Conservation (phyloP, 179 eudicot genomes). For the Gypsophila paniculata region DNA sequence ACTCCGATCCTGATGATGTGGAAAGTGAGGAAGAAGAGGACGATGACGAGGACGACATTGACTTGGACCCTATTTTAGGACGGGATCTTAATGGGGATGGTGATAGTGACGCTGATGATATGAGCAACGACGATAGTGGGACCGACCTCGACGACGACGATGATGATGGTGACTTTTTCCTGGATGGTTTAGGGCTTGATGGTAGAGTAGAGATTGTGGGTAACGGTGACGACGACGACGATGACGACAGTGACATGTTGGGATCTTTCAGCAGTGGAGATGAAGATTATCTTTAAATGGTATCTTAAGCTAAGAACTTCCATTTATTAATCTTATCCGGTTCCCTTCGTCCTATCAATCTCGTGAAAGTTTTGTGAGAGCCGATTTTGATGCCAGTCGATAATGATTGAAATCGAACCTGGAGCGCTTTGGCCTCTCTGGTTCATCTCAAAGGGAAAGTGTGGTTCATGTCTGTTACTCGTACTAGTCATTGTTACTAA, state of each 20-base stretch:
- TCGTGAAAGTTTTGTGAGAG: neutral
- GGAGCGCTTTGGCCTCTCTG: neutral
- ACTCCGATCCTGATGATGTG: constrained; percentile 92
- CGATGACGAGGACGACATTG: constrained; percentile 70
- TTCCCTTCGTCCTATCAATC: neutral
- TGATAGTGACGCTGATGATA: constrained; percentile 53
- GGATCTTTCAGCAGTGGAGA: constrained; percentile 43
- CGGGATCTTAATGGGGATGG: constrained; percentile 41
- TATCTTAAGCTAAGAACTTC: neutral
- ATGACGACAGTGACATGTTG: constrained; percentile 54
- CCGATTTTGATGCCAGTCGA: neutral
- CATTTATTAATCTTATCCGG: neutral
- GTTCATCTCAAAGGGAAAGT: neutral
- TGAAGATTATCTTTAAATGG: constrained; percentile 13
- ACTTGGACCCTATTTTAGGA: constrained; percentile 44
- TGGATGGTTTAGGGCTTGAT: constrained; percentile 44
- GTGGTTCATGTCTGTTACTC: neutral
- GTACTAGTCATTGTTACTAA: neutral
- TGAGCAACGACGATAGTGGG: constrained; percentile 40
- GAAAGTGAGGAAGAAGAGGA: constrained; percentile 81
- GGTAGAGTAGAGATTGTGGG: constrained; percentile 59
- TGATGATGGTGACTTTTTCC: constrained; percentile 52
- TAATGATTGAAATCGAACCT: neutral
- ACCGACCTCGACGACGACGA: constrained; percentile 54
- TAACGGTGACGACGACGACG: constrained; percentile 81